Evolutionary conservation across 768 basidiomycete genomes (phyloP), one percentile per base, ranked within the genome.

Genomic region (Erythrobasidium yunnanense): DNA sequence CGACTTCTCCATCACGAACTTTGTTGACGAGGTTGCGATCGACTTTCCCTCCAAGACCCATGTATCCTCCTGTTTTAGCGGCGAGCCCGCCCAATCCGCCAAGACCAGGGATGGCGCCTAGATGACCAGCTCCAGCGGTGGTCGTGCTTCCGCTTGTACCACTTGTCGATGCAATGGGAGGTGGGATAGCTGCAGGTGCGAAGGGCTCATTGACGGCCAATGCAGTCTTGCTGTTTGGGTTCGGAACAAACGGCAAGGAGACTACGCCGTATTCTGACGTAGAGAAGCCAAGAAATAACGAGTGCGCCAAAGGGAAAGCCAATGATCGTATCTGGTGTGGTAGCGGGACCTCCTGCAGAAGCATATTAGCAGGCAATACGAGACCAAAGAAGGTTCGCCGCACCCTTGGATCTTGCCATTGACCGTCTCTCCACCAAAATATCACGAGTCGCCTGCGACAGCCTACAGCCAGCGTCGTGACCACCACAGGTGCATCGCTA

Each of bases 271-370:
- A 83, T 69, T 87, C 87, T 0, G 86, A 83, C 0, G 83, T 80
- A n/a, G 87, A 83, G 75, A 90, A 90, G 0, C 86, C 88, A 69
- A 91, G 83, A 70, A 86, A 86, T 7, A 82, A 79, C 1, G 79
- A 79, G 25, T 83, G 80, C 4, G 81, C 71, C 67, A 83, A 78
- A 54, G 89, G 76, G 74, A 96, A 92, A 1, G 84, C 79, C 54
- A 95, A 84, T 0, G 82, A 80, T 42, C 95, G 83, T n/a, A 95
- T 85, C 7, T 91, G 90, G 74, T 97, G 93, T 13, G 92, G 87
- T 2, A 96, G 79, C 0, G 79, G 72, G 2, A 84, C 78, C 81
- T 97, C 93, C 87, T 92, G 66, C 17, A 7, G 22, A n/a, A 33
- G 22, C 22, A 50, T 62, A 27, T 62, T 22, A 58, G 30, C 56